Evolutionary conservation across 2,329 filamentous ascomycete genomes (phyloP).

Genomic region (Trichophyton benhamiae): DNA sequence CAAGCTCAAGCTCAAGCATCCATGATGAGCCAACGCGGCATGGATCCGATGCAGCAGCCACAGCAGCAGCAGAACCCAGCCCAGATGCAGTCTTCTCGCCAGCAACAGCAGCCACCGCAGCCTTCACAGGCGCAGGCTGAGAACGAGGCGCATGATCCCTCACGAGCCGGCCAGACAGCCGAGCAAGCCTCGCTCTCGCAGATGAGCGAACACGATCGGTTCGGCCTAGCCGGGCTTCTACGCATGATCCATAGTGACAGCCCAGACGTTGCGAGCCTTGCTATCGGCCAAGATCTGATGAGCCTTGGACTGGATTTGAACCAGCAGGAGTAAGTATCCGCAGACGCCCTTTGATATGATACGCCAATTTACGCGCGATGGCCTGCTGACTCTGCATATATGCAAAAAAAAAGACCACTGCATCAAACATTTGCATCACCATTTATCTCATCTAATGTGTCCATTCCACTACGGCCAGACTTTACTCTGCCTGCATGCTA

Average conservation of each 20-base stretch:
- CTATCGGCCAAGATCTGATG: slow-evolving; percentile 52
- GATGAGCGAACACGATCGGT: slow-evolving; percentile 49
- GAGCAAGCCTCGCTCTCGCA: slow-evolving; percentile 33
- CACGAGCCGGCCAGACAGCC: slow-evolving; percentile 5
- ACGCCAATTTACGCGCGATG: neutral
- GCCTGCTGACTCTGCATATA: neutral
- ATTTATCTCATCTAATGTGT: slow-evolving; percentile 46
- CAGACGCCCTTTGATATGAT: neutral
- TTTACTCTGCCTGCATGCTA: slow-evolving; percentile 53
- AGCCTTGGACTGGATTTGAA: slow-evolving; percentile 53
- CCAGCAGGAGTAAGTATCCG: slow-evolving; percentile 42
- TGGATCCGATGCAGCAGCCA: slow-evolving; percentile 20
- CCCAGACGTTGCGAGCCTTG: slow-evolving; percentile 41
- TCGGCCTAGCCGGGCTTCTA: slow-evolving; percentile 47
- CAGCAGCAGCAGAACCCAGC: slow-evolving; percentile 12
- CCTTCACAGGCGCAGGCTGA: slow-evolving; percentile 27
- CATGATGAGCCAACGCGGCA: slow-evolving; percentile 19
- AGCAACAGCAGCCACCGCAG: slow-evolving; percentile 23
- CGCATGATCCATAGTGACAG: slow-evolving; percentile 45
- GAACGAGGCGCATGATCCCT: slow-evolving; percentile 8
- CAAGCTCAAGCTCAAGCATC: slow-evolving; percentile 4
- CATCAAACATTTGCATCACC: slow-evolving; percentile 53
- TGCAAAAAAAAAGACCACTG: slow-evolving; percentile 37
- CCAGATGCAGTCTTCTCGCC: slow-evolving; percentile 20
- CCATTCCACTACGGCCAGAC: slow-evolving; percentile 49